Conservation (phyloP, 1,139 yeast genomes). For the Geotrichum carabidarum region DNA sequence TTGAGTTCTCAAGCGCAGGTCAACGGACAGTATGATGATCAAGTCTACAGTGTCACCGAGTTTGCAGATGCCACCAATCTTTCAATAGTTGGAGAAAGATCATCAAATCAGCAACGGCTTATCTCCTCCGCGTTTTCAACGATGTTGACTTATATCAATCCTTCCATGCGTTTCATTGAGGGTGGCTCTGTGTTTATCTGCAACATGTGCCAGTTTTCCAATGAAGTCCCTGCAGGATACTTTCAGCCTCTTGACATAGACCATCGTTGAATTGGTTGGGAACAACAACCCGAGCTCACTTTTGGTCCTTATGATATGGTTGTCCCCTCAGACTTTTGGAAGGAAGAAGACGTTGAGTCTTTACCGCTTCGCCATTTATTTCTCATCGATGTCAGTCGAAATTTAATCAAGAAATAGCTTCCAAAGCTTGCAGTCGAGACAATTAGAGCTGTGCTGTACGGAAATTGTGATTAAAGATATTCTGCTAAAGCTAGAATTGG, state of each 20-base stretch:
- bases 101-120: slow-evolving; percentile 46
- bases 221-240: slow-evolving; percentile 65
- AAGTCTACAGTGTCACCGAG: neutral
- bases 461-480: slow-evolving; percentile 26
- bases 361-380: slow-evolving; percentile 65
- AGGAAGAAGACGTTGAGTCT: slow-evolving; percentile 44
- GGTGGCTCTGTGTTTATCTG: slow-evolving; percentile 66
- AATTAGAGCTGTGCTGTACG: slow-evolving; percentile 54
- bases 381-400: slow-evolving; percentile 66
- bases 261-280: slow-evolving; percentile 57
- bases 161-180: slow-evolving; percentile 65
- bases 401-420: slow-evolving; percentile 57
- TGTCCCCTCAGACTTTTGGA: slow-evolving; percentile 71
- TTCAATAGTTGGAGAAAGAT: slow-evolving; percentile 54
- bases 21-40: neutral
- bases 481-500: slow-evolving; percentile 53
- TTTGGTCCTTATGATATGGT: slow-evolving; percentile 81
- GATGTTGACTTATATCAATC: slow-evolving; percentile 91
- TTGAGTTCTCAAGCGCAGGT: no score
- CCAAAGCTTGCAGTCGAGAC: slow-evolving; percentile 70
- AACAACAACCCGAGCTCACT: slow-evolving; percentile 67
- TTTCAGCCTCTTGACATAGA: slow-evolving; percentile 58
- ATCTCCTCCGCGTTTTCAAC: slow-evolving; percentile 83
- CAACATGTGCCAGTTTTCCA: slow-evolving; percentile 81
- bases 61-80: slow-evolving; percentile 34